A percentile compares a stretch with the other conserved stretches of the same genome.
These are phyloP conservation scores for Gracilaria domingensis DNA, from an alignment of 23 red algal genomes.

Conservation along the genomic window DNA sequence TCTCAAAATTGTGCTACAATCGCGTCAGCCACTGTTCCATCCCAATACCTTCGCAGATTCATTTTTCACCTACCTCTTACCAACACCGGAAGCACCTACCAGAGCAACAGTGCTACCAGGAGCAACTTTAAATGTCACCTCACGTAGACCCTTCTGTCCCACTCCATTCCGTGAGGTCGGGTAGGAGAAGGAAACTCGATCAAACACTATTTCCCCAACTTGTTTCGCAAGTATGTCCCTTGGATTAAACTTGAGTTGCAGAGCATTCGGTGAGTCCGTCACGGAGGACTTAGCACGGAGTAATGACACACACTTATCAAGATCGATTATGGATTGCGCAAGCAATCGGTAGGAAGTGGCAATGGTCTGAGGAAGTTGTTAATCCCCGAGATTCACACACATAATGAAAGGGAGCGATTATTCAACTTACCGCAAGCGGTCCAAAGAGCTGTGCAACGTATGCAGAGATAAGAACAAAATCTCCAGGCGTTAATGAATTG, in stretches of 20 bases:
- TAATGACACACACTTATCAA: conserved; percentile 47
- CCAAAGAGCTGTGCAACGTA: conserved; percentile 60
- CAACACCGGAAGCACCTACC: conserved; percentile 36
- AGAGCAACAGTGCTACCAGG: conserved; percentile 39
- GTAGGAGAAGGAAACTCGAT: conserved; percentile 43
- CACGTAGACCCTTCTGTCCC: not conserved
- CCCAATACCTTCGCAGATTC: not conserved
- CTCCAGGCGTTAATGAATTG: conserved; percentile 69
- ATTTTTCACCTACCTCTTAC: not conserved
- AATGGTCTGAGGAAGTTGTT: conserved; percentile 9
- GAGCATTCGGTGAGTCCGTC: conserved; percentile 35
- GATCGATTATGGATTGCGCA: conserved; percentile 40
- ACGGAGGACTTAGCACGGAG: not conserved
- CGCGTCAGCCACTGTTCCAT: too few species aligned
- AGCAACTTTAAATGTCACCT: conserved; percentile 24
- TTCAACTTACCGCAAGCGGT: conserved; percentile 57
- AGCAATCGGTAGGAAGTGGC: conserved; percentile 29
- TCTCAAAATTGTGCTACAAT: conserved; percentile 13
- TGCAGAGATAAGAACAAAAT: conserved; percentile 84
- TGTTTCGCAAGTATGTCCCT: not conserved
- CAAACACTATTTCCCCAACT: conserved; percentile 34
- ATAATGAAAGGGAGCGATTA: not conserved
- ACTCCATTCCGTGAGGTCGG: not conserved
- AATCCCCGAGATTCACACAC: not conserved
- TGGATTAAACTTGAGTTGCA: not conserved